phyloP scores from a whole-genome alignment of 169 alveolate genomes.

The Ichthyophthirius multifiliis region DNA sequence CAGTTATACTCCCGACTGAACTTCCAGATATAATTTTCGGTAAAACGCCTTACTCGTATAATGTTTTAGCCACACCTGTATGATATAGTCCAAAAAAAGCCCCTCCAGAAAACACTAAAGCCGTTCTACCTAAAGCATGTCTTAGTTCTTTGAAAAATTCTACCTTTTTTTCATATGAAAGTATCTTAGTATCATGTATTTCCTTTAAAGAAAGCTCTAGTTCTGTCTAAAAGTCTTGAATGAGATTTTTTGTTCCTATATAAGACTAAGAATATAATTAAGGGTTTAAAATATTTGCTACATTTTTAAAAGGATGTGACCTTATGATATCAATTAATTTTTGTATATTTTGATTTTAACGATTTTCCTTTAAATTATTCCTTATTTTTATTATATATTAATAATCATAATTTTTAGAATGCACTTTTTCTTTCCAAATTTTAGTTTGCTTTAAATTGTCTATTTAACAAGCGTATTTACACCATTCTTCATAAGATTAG shows the following conservation, averaged over 20 bases:
- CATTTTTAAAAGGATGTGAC: slow-evolving; percentile 43
- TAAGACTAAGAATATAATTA: slow-evolving; percentile 47
- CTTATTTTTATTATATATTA: neutral
- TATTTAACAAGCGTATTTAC: slow-evolving; percentile 18
- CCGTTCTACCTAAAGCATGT: slow-evolving; percentile 70
- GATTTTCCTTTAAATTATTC: slow-evolving; percentile 13
- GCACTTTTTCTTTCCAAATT: slow-evolving; percentile 38
- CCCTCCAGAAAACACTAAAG: slow-evolving; percentile 67
- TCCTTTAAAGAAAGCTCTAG: slow-evolving; percentile 40
- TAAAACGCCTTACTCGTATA: neutral
- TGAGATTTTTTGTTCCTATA: slow-evolving; percentile 58
- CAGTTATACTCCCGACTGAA: slow-evolving; percentile 67
- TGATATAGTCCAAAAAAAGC: slow-evolving; percentile 56
- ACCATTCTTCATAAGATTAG: slow-evolving; percentile 35
- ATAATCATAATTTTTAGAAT: slow-evolving; percentile 39
- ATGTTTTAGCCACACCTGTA: neutral
- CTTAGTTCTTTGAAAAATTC: slow-evolving; percentile 66
- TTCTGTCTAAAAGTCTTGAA: slow-evolving; percentile 58
- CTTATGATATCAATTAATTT: slow-evolving; percentile 46
- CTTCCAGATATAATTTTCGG: slow-evolving; percentile 69
- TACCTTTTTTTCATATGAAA: slow-evolving; percentile 30
- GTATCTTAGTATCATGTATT: slow-evolving; percentile 20
- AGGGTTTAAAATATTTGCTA: slow-evolving; percentile 53
- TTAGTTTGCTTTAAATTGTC: slow-evolving; percentile 37
- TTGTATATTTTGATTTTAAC: slow-evolving; percentile 26